Evolutionary conservation across 306 rosid species (phyloP).

Genomic region (Vigna mungo): DNA sequence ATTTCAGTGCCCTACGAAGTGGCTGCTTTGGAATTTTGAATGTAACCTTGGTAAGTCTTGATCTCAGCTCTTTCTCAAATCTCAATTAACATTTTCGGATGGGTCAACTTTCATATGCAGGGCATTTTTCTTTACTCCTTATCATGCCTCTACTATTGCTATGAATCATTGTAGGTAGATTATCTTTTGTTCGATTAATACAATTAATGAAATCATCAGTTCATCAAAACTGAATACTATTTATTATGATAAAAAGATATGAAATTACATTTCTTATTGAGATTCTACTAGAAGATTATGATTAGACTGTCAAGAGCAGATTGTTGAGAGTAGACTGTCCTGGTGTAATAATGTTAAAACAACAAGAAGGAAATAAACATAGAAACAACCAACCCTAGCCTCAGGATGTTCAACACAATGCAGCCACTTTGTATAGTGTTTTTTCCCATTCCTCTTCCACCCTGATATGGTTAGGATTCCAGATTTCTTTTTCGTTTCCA

Average conservation of each 20-base stretch:
- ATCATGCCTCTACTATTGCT: slow-evolving; percentile 11
- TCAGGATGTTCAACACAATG: background rate
- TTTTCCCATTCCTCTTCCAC: background rate
- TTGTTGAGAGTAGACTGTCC: too few relatives aligned
- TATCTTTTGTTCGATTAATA: too few relatives aligned
- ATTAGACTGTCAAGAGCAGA: too few relatives aligned
- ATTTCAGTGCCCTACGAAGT: slow-evolving; percentile 78
- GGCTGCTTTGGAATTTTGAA: slow-evolving; percentile 78
- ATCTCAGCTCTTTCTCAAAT: slow-evolving; percentile 20
- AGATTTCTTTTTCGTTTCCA: background rate
- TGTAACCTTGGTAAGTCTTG: slow-evolving; percentile 65
- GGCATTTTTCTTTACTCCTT: slow-evolving; percentile 2
- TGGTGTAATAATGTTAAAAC: background rate
- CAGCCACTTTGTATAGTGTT: background rate
- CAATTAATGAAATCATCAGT: too few relatives aligned
- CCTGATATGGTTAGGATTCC: background rate
- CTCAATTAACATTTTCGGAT: background rate
- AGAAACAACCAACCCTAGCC: background rate
- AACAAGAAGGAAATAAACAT: background rate
- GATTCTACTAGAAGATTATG: too few relatives aligned
- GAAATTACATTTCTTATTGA: too few relatives aligned
- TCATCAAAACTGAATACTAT: too few relatives aligned
- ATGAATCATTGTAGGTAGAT: background rate
- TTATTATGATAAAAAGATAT: too few relatives aligned
- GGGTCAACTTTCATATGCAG: slow-evolving; percentile 23